These are phyloP conservation scores for Bocquillonia castaneifolia DNA, from an alignment of 441 rosid species.

Conservation along the genomic window DNA sequence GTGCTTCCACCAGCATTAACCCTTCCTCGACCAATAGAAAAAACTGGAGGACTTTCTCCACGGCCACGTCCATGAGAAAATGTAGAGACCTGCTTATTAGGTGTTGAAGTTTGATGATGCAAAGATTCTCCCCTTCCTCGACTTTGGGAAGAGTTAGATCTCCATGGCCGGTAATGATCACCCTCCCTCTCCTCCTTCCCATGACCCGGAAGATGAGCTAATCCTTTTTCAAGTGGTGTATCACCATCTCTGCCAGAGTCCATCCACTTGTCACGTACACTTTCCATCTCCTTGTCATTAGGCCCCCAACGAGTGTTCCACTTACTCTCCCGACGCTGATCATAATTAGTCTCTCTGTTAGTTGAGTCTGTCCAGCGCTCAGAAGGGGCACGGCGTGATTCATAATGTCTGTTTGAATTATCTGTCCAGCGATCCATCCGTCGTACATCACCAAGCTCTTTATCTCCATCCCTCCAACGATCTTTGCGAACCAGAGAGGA, in stretches of 20 bases:
- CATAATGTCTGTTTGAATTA: constrained; percentile 56
- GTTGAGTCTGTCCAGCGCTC: constrained; percentile 81
- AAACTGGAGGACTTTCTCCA: constrained; percentile 53
- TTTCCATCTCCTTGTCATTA: constrained; percentile 62
- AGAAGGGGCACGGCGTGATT: constrained; percentile 63
- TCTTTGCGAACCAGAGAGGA: constrained; percentile 55
- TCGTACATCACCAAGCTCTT: constrained; percentile 61
- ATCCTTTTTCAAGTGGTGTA: constrained; percentile 49
- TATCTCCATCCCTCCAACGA: constrained; percentile 84
- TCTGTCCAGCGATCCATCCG: constrained; percentile 72
- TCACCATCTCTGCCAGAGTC: constrained; percentile 79
- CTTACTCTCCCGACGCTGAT: constrained; percentile 92
- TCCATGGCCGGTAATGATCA: constrained; percentile 80
- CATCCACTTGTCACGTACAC: constrained; percentile 49
- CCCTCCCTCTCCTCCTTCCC: constrained; percentile 70
- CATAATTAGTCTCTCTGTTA: constrained; percentile 64
- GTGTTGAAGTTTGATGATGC: constrained; percentile 48
- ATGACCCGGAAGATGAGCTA: constrained; percentile 42
- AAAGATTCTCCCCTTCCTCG: constrained; percentile 75
- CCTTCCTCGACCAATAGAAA: constrained; percentile 70
- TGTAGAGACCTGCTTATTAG: constrained; percentile 61
- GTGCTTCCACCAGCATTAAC: constrained; percentile 48
- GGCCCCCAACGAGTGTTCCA: constrained; percentile 99
- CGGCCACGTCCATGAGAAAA: constrained; percentile 68
- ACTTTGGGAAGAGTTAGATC: constrained; percentile 59